Evolutionary conservation across 257 asterid species (phyloP).

Genomic region (Euphrasia confusa): DNA sequence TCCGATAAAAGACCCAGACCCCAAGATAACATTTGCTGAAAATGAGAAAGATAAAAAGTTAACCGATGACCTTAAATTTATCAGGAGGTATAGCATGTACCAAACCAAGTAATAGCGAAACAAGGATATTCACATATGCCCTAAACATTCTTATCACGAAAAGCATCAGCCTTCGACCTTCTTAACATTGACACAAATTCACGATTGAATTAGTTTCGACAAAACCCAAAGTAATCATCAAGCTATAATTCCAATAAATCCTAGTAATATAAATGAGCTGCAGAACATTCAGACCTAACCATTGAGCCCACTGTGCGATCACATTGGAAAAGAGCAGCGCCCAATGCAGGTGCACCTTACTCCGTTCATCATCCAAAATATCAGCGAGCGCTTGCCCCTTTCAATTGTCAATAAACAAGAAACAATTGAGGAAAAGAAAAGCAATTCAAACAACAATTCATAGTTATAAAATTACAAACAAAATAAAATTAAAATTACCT

Average conservation of each 20-base stretch:
- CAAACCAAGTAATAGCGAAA: conserved; percentile 1
- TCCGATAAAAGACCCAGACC: conserved; percentile 79
- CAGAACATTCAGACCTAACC: conserved; percentile 62
- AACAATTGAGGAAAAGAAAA: not conserved
- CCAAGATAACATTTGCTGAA: conserved; percentile 71
- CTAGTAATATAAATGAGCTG: not conserved
- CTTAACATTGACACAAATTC: not conserved
- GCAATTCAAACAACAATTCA: not conserved
- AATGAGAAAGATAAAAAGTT: conserved; percentile 6
- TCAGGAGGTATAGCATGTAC: conserved; percentile 15
- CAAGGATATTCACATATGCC: not conserved
- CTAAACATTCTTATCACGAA: not conserved
- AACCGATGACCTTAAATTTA: conserved; percentile 10
- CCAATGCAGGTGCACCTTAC: conserved; percentile 69
- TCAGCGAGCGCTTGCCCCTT: conserved; percentile 47
- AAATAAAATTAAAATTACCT: conserved; percentile 36
- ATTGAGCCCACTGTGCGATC: conserved; percentile 95
- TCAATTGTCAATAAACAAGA: not conserved
- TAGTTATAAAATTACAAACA: not conserved
- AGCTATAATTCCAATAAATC: no score
- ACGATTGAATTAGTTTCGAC: not conserved
- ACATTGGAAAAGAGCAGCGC: conserved; percentile 61
- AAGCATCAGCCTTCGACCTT: no score
- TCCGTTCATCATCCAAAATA: conserved; percentile 61
- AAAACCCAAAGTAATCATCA: not conserved